These are phyloP conservation scores for Fagus crenata DNA, from an alignment of 306 rosid genomes.

Conservation along the genomic window DNA sequence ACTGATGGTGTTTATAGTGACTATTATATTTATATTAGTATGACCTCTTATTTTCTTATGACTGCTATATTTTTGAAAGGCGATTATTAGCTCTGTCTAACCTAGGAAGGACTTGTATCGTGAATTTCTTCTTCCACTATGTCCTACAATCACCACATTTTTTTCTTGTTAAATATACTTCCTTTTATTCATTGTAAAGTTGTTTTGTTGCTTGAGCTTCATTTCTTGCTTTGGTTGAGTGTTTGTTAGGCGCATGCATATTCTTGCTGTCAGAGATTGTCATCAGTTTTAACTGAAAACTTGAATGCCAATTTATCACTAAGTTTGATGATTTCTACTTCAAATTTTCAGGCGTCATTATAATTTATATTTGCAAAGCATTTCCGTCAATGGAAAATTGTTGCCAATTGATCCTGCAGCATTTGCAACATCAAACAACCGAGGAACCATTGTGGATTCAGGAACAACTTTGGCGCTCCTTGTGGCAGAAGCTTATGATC, in stretches of 20 bases:
- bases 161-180: not conserved
- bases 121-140: not conserved
- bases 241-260: not conserved
- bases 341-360: slow-evolving; percentile 80
- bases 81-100: not conserved
- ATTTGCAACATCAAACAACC: slow-evolving; percentile 62
- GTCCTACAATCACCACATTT: not conserved
- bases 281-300: slow-evolving; percentile 18
- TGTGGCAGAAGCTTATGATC: slow-evolving; percentile 83
- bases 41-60: not conserved
- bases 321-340: slow-evolving; percentile 32
- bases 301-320: slow-evolving; percentile 5
- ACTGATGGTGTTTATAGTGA: not conserved
- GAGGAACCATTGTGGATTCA: slow-evolving; percentile 86
- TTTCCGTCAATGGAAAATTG: slow-evolving; percentile 71
- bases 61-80: not conserved
- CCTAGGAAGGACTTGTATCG: not conserved
- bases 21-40: not conserved
- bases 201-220: not conserved
- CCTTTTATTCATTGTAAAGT: not conserved
- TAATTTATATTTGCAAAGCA: slow-evolving; percentile 82
- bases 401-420: slow-evolving; percentile 74
- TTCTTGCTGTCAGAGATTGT: slow-evolving; percentile 9
- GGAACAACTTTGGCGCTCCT: slow-evolving; percentile 93
- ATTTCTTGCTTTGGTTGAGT: not conserved